phyloP scores from a whole-genome alignment of 2,329 filamentous ascomycete species.

The Aureobasidium lini region DNA sequence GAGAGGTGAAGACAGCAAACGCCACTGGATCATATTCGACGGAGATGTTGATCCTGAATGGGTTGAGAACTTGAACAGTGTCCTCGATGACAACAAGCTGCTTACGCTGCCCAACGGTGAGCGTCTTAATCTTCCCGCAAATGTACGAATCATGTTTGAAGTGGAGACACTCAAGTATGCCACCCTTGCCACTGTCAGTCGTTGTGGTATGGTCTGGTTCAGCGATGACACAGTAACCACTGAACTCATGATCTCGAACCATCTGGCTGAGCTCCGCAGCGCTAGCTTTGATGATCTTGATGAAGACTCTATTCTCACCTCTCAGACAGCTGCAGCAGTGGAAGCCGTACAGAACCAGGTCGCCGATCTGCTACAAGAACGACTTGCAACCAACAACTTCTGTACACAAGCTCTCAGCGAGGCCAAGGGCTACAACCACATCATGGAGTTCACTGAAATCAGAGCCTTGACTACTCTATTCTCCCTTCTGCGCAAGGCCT shows the following conservation, averaged over 20 bases:
- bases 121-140: constrained; percentile 84
- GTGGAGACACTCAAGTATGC: constrained; percentile 97
- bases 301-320: constrained; percentile 74
- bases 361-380: constrained; percentile 68
- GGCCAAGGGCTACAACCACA: constrained; percentile 76
- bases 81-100: constrained; percentile 97
- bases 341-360: constrained; percentile 76
- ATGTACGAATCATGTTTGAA: constrained; percentile 99
- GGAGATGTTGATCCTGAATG: constrained; percentile 98
- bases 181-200: constrained; percentile 95
- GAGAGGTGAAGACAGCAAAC: constrained; percentile 90
- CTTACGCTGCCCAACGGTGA: constrained; percentile 96
- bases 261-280: constrained; percentile 73
- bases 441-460: constrained; percentile 95
- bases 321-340: constrained; percentile 52
- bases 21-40: constrained; percentile 99
- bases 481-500: constrained; percentile 89
- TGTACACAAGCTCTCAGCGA: constrained; percentile 68
- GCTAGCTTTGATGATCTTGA: constrained; percentile 91
- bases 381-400: constrained; percentile 72
- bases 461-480: constrained; percentile 89
- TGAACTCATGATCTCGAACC: constrained; percentile 86
- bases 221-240: constrained; percentile 94
- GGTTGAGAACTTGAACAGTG: constrained; percentile 99
- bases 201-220: constrained; percentile 99